Evolutionary conservation across 2,329 filamentous ascomycete species (phyloP).

Genomic region (Fusarium irregulare): DNA sequence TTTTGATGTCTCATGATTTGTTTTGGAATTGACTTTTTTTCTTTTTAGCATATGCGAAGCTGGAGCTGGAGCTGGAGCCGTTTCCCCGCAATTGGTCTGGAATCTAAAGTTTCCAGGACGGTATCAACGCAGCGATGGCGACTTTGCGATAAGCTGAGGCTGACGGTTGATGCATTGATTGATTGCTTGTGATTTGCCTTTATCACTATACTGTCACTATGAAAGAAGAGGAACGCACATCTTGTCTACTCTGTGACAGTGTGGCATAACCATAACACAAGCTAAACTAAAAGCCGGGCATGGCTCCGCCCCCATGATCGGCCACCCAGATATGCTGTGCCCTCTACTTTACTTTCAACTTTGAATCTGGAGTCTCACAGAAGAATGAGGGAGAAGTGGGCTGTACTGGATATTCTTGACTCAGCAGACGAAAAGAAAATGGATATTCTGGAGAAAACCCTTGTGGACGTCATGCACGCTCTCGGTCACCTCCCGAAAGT

Average conservation of each 20-base stretch:
- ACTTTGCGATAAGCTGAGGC: constrained; percentile 19
- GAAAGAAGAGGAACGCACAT: not conserved
- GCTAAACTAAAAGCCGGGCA: not conserved
- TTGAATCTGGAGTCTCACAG: not conserved
- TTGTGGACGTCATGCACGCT: constrained; percentile 25
- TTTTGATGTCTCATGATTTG: constrained; percentile 14
- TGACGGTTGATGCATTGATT: not conserved
- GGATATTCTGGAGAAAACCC: not conserved
- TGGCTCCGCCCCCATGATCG: not conserved
- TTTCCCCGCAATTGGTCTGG: constrained; percentile 21
- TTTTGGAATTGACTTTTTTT: constrained; percentile 22
- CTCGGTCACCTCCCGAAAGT: constrained; percentile 40
- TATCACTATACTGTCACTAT: not conserved
- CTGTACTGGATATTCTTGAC: not conserved
- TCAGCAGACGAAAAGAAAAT: constrained; percentile 1
- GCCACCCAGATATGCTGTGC: not conserved
- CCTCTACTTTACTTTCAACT: not conserved
- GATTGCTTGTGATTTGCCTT: not conserved
- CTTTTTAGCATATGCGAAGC: not conserved
- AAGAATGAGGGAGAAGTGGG: not conserved
- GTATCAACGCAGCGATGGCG: constrained; percentile 26
- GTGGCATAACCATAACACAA: not conserved
- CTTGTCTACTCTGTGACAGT: constrained; percentile 3
- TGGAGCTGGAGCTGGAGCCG: constrained; percentile 1
- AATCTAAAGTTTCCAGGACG: constrained; percentile 1